Base-by-base conservation (phyloP, 805 yeast species). In the Yamadazyma philogaea region DNA sequence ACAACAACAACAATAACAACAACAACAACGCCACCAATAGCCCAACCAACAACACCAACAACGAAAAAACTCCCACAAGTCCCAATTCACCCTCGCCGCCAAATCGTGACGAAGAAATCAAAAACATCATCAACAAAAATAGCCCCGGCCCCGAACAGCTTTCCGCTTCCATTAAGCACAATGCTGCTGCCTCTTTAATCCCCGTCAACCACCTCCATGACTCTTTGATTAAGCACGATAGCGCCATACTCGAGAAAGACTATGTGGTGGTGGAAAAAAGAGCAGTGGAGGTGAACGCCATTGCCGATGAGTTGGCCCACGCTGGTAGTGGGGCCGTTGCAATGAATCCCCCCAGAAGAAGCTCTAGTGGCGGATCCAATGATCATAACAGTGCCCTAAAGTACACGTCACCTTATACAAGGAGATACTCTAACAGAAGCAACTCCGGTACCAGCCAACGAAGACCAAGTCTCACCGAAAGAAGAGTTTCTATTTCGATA, bases 191-290 rank as follows among this genome's bases (percentile, higher is more conserved):
- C 8, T 18, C 37, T n/a, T 6, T 30, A 7, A 14, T n/a, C 8
- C 17, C 39, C 21, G 11, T 12, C 27, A 21, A 41, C 32, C 30
- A 42, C 37, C 27, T 26, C 20, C 44, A 44, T 2, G 41, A 32
- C 15, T 43, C 53, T 26, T 39, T 46, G 11, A 32, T 46, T 8
- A 51, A 48, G 26, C 50, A 62, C 46, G 63, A 72, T 17, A 85
- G 81, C 40, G 56, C 75, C 17, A 71, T 75, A 19, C 66, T 81
- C 43, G 96, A 88, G 53, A 82, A 79, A 50, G 97, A 89, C 55
- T 91, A 91, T 54, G 98, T 91, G 26, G 95, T 91, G 30, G 90
- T 91, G 21, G 98, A 91, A 60, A 93, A 91, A 60, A 77, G 95
- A 38, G 87, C 93, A 0, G 97, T 91, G 3, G 98, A 93, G 59